Evolutionary conservation across 2,329 filamentous ascomycete species (phyloP).

Genomic region (Botrytis deweyae): DNA sequence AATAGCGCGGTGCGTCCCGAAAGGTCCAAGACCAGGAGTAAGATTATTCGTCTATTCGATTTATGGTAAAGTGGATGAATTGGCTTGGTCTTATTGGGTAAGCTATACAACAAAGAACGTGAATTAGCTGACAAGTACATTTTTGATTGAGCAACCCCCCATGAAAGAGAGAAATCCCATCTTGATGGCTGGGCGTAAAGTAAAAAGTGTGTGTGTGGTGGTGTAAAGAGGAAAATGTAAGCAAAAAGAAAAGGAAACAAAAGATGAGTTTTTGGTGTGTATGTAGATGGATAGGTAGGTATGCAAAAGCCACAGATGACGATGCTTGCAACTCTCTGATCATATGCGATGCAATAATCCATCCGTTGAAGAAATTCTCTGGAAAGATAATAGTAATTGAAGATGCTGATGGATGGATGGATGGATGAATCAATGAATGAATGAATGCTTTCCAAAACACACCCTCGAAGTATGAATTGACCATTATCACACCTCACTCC

Average conservation of each 20-base stretch:
- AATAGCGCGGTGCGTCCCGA: not conserved
- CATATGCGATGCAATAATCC: not conserved
- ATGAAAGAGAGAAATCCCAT: not conserved
- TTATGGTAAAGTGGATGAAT: conserved; percentile 14
- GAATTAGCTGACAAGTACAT: conserved; percentile 31
- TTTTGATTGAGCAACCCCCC: not conserved
- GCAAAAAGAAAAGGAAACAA: not conserved
- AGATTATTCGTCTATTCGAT: not conserved
- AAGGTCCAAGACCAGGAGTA: not conserved
- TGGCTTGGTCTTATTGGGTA: conserved; percentile 31
- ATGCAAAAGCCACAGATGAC: conserved; percentile 8
- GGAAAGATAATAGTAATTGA: not conserved
- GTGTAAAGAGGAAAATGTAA: not conserved
- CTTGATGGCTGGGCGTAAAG: conserved; percentile 2
- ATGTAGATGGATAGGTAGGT: too few species aligned
- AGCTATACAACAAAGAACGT: conserved; percentile 33
- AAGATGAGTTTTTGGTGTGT: not conserved
- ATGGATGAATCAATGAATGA: not conserved
- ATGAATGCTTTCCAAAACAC: too few species aligned
- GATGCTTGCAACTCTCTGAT: conserved; percentile 11
- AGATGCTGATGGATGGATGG: not conserved
- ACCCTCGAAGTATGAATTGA: not conserved
- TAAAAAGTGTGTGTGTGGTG: not conserved
- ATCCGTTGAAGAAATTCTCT: not conserved
- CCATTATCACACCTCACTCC: not conserved